Conservation (phyloP, 106 monocot genomes). For the Dendrobium officinale region DNA sequence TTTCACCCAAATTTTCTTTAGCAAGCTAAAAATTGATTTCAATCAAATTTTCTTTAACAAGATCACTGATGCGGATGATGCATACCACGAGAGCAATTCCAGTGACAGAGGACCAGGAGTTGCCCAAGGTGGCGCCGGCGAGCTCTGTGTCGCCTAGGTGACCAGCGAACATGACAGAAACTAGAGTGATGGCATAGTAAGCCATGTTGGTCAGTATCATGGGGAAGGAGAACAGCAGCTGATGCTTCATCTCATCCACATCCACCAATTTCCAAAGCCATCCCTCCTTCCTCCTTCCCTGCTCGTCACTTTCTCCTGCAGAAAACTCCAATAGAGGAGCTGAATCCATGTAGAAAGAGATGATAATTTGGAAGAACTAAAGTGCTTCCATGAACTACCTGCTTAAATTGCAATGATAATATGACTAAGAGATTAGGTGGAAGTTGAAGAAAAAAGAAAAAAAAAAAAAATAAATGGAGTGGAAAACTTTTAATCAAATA, state of each 20-base stretch:
- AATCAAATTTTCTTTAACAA: no score
- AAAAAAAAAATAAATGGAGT: neutral
- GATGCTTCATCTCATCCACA: slow-evolving; percentile 39
- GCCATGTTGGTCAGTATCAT: slow-evolving; percentile 70
- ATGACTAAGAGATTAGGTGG: neutral
- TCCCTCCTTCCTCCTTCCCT: neutral
- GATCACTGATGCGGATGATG: neutral
- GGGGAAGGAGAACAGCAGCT: slow-evolving; percentile 49
- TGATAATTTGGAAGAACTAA: neutral
- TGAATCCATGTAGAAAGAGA: neutral
- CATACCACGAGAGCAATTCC: slow-evolving; percentile 53
- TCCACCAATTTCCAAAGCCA: slow-evolving; percentile 30
- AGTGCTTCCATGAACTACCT: neutral
- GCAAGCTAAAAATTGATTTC: no score
- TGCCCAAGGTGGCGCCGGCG: slow-evolving; percentile 72
- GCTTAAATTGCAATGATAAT: no score
- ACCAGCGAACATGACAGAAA: slow-evolving; percentile 82
- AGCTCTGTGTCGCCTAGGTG: slow-evolving; percentile 72
- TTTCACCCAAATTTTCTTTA: no score
- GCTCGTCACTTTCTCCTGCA: neutral
- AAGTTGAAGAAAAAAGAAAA: neutral
- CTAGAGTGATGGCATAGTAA: slow-evolving; percentile 47
- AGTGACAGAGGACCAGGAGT: slow-evolving; percentile 70
- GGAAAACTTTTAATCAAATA: neutral
- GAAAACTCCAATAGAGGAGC: neutral